Evolutionary conservation across 495 filamentous ascomycete genomes (phyloP), one percentile per base, ranked within the genome.

Genomic region (Saxophila tyrrhenica): DNA sequence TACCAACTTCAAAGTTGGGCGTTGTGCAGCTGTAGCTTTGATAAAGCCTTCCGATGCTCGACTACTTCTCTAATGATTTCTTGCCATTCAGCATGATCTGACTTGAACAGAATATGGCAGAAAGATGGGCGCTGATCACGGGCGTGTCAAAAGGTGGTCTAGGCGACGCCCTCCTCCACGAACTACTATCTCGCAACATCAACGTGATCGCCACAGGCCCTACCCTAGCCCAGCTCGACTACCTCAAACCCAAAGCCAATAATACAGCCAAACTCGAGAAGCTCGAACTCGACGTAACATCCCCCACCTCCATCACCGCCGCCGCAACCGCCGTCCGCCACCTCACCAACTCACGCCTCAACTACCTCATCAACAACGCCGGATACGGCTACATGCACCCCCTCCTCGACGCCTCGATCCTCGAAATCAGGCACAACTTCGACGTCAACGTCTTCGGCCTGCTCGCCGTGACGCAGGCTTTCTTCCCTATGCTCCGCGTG

Each of bases 301-400:
- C n/a, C 42, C 16, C n/a, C 7, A 17, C 5, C 20, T 44, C 42
- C 5, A 44, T 44, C 17, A 17, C 42, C 8, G 20, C 16, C 42
- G 42, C 20, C n/a, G n/a, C n/a, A n/a, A 25, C 15, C 29, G 19
- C 82, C 78, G 13, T 13, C 29, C 7, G 13, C 5, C 29, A 13
- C 7, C 5, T 35, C 13, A 35, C 29, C 0, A 72, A 71, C 48
- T 79, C 78, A 11, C 75, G 62, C 48, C 68, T 86, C n/a, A 77
- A 84, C 62, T 75, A 77, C 49, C 71, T 85, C 17, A 73, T 87
- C 52, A 87, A 87, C 64, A 86, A 86, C 61, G 81, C 81, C 17
- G 81, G 81, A 23, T 70, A 69, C 43, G 72, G 67, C 2, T 69
- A 75, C 55, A 73, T 75, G 5, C 68, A 70, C 51, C 80, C 81